A percentile compares a stretch with the other conserved stretches of the same genome.
These are phyloP conservation scores for Triadica sebifera DNA, from an alignment of 345 rosid species.

Conservation along the genomic window DNA sequence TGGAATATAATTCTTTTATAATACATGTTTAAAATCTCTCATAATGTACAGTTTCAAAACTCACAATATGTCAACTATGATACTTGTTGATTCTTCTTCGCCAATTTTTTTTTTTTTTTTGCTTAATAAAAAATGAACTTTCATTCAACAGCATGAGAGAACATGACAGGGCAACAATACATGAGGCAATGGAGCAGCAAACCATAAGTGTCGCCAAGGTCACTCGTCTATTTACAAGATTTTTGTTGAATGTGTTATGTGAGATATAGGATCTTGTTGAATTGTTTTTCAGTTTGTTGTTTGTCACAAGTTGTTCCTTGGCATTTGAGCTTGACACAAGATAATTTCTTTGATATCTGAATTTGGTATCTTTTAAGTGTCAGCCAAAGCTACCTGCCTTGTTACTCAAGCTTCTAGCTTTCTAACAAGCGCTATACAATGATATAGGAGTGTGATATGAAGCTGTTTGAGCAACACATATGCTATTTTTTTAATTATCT, in stretches of 20 bases:
- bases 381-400: neutral
- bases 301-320: neutral
- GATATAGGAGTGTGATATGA: neutral
- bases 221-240: constrained; percentile 8
- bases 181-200: constrained; percentile 99
- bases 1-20: neutral
- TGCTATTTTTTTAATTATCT: neutral
- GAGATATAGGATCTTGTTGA: neutral
- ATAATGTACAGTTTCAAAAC: neutral
- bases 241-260: constrained; percentile 5
- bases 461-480: neutral
- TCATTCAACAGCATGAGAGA: constrained; percentile 73
- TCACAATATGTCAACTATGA: neutral
- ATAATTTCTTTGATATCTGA: neutral
- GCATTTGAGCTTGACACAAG: constrained; percentile 1
- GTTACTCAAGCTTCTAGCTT: neutral
- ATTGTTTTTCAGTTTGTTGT: neutral
- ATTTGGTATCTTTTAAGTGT: neutral
- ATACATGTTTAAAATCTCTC: neutral
- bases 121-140: neutral
- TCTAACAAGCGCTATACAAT: neutral
- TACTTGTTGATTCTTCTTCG: neutral
- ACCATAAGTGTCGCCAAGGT: constrained; percentile 98
- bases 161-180: constrained; percentile 97
- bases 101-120: neutral